phyloP scores from a whole-genome alignment of 768 basidiomycete species.

The Polyporus arcularius region DNA sequence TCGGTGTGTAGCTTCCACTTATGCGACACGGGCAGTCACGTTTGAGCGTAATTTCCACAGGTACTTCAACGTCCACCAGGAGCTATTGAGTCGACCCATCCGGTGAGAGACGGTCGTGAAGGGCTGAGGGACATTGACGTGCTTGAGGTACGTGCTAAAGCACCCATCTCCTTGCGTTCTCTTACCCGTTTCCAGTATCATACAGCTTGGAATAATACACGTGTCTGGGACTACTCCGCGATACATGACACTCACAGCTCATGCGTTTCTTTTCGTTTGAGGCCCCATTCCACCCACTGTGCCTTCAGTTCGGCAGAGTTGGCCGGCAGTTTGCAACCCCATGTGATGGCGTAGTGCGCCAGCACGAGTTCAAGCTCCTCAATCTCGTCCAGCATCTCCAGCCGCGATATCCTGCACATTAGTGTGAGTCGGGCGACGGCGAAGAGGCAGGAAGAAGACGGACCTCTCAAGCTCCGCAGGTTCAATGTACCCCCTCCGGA shows the following conservation, averaged over 20 bases:
- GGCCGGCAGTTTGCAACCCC: conserved; percentile 46
- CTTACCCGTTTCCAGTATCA: neutral
- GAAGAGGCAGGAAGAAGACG: conserved; percentile 9
- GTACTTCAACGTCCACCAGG: conserved; percentile 51
- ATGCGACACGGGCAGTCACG: neutral
- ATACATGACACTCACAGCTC: neutral
- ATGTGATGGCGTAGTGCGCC: conserved; percentile 86
- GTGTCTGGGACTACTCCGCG: neutral
- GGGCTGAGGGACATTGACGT: too few relatives aligned
- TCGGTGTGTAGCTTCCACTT: conserved; percentile 48
- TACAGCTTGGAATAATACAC: conserved; percentile 5
- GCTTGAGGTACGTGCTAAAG: neutral
- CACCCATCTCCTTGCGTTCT: neutral
- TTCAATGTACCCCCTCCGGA: conserved; percentile 54
- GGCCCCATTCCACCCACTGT: conserved; percentile 23
- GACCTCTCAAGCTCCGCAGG: conserved; percentile 59
- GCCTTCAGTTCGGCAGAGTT: conserved; percentile 2
- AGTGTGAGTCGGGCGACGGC: neutral
- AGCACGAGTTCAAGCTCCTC: conserved; percentile 93
- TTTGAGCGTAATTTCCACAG: neutral
- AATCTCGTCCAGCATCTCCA: conserved; percentile 91
- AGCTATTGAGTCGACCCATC: conserved; percentile 34
- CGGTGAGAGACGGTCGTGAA: neutral
- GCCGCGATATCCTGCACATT: conserved; percentile 60
- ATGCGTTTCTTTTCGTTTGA: conserved; percentile 1